Conservation (phyloP, 75 land plant species). For the Azolla pinnata region DNA sequence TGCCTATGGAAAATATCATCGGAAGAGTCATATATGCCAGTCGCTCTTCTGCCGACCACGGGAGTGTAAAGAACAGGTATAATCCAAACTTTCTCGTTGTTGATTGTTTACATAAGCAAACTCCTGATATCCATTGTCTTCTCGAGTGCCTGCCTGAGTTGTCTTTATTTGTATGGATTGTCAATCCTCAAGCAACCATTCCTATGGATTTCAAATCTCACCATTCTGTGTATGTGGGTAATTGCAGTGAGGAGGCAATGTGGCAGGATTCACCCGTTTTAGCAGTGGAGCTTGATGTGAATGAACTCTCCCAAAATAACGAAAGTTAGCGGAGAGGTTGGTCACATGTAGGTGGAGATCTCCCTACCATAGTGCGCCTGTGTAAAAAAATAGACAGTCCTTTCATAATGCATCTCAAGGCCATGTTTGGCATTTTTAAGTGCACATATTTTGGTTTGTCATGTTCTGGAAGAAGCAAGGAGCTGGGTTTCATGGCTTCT, state of each 20-base stretch:
- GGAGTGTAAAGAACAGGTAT: slow-evolving; percentile 62
- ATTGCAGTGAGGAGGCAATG: slow-evolving; percentile 26
- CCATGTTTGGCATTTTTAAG: background rate
- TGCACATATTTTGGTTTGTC: too few species aligned
- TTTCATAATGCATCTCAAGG: background rate
- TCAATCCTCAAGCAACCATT: too few species aligned
- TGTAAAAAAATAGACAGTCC: too few species aligned
- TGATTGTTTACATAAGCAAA: background rate
- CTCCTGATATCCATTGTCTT: too few species aligned
- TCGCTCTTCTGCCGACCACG: slow-evolving; percentile 66
- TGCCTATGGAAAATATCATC: slow-evolving; percentile 49
- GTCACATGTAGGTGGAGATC: too few species aligned
- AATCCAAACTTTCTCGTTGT: background rate
- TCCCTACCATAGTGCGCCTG: too few species aligned
- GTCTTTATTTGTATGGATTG: too few species aligned
- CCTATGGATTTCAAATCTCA: too few species aligned
- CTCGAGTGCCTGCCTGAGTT: too few species aligned
- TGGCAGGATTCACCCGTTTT: slow-evolving; percentile 19
- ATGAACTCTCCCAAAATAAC: slow-evolving; percentile 7
- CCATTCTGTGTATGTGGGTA: too few species aligned
- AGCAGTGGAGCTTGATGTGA: slow-evolving; percentile 26
- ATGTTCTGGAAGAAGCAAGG: too few species aligned
- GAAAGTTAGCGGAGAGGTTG: background rate
- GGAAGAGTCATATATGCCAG: slow-evolving; percentile 71
- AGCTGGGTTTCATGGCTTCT: too few species aligned